Percentiles rank a stretch among this genome's conserved stretches.
Evolutionary conservation across 768 basidiomycete species (phyloP).

Genomic region (Cystobasidiopsis lactophilus): DNA sequence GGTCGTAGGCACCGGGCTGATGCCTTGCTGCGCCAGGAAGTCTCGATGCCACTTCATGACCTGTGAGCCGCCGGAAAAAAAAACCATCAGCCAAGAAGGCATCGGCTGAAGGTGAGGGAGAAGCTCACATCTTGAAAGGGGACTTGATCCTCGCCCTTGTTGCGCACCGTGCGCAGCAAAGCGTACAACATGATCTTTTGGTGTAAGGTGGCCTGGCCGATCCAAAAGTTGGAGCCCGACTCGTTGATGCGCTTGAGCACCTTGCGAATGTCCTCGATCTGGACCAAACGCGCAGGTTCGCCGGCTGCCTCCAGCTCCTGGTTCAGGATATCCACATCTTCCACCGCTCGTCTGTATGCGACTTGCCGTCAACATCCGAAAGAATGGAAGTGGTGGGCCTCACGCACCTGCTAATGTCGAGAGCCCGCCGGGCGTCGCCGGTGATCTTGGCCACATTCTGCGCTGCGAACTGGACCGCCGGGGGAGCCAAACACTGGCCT

Average conservation of each 20-base stretch:
- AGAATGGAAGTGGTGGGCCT: too few species aligned
- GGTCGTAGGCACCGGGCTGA: slow-evolving; percentile 9
- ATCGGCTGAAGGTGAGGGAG: background rate
- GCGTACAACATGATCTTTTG: slow-evolving; percentile 21
- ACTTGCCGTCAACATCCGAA: background rate
- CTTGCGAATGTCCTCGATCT: slow-evolving; percentile 15
- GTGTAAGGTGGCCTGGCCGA: slow-evolving; percentile 14
- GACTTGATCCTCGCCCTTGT: slow-evolving; percentile 18
- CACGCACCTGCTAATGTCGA: slow-evolving; percentile 70
- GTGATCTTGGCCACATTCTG: slow-evolving; percentile 60
- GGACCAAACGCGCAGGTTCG: slow-evolving; percentile 9
- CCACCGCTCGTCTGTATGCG: slow-evolving; percentile 10
- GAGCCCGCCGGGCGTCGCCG: slow-evolving; percentile 75
- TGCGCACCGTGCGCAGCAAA: slow-evolving; percentile 15
- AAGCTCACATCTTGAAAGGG: slow-evolving; percentile 19
- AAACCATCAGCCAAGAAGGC: background rate
- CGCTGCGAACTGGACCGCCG: slow-evolving; percentile 67
- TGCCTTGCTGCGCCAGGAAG: slow-evolving; percentile 14
- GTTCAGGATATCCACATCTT: slow-evolving; percentile 9
- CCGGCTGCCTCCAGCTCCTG: slow-evolving; percentile 1
- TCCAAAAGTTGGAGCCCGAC: slow-evolving; percentile 15
- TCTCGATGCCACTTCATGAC: slow-evolving; percentile 18
- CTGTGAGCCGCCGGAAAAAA: slow-evolving; percentile 3
- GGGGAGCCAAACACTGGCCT: slow-evolving; percentile 35
- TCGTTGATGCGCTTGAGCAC: slow-evolving; percentile 21